Evolutionary conservation across 352 stramenopile genomes (phyloP), one percentile per base, ranked within the genome.

Genomic region (Phytophthora rubi): DNA sequence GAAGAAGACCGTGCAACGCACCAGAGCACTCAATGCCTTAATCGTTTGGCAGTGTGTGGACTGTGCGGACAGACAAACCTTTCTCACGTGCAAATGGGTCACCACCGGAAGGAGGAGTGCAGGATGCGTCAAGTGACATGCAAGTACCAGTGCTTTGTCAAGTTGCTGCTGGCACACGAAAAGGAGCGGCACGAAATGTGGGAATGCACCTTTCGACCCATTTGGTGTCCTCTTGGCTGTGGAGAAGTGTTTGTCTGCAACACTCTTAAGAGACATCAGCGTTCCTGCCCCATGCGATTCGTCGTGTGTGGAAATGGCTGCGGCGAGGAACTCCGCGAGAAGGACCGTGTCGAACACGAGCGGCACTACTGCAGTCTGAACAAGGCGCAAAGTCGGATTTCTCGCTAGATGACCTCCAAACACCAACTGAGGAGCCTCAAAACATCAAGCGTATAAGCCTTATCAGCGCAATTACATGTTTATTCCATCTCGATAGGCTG

Each of bases 141-240:
- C 55, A 75, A 70, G 21, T 78, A 82, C 51, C 59, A 78, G 6
- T 89, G 85, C 59, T 86, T 81, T 37, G 67, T 76, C 12, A 86
- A 85, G 55, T 3, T 55, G 15, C 64, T 92, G 35, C 68, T 82
- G n/a, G 85, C 85, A 2, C 76, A 93, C 33, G 82, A 86, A 42
- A 78, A 89, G 62, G 61, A 76, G 7, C 73, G 64, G 0, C 87
- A 94, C 63, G 87, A 94, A 65, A 68, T 64, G 54, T 80, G 79
- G 54, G 83, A 93, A 57, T 94, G 85, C 56, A 57, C 71, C 2
- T 79, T 87, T 4, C 81, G 87, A 4, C 65, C 80, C 1, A 86
- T 91, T 48, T 88, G 78, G 74, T 94, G 87, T 61, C 81, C 85
- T 5, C 75, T 94, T 16, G 83, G 87, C 8, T 94, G 87, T 67